A percentile compares a stretch with the other conserved stretches of the same genome.
These are phyloP conservation scores for Borovskyia barvae DNA, from an alignment of 208 protist genomes.

Conservation along the genomic window DNA sequence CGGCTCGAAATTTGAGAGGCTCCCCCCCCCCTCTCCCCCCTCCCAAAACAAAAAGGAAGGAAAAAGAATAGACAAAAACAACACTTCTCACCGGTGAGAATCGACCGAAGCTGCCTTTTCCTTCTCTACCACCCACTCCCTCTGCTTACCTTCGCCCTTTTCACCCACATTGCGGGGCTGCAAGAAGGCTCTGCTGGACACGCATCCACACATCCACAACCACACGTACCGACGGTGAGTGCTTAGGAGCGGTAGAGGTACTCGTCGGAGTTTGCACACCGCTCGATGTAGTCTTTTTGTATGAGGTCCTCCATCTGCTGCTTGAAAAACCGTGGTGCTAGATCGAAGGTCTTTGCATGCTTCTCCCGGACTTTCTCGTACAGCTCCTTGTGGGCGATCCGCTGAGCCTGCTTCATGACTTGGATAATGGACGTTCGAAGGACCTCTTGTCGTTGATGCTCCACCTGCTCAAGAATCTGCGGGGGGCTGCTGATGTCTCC, in stretches of 20 bases:
- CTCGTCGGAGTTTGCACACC: slow-evolving; percentile 17
- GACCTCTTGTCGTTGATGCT: slow-evolving; percentile 22
- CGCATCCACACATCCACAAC: background rate
- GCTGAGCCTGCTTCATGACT: slow-evolving; percentile 39
- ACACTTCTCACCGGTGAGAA: too few species aligned
- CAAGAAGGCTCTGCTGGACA: too few species aligned
- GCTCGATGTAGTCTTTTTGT: slow-evolving; percentile 44
- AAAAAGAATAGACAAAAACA: too few species aligned
- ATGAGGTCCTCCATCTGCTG: slow-evolving; percentile 50
- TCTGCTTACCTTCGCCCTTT: too few species aligned
- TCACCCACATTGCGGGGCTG: too few species aligned
- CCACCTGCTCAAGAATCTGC: too few species aligned
- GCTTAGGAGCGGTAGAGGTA: slow-evolving; percentile 23
- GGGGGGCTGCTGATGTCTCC: too few species aligned
- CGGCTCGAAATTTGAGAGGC: too few species aligned
- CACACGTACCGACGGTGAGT: background rate
- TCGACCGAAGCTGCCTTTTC: too few species aligned
- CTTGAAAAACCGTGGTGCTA: slow-evolving; percentile 46
- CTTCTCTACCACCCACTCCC: too few species aligned
- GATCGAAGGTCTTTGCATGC: slow-evolving; percentile 22
- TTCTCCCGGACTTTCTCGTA: slow-evolving; percentile 30
- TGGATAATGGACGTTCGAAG: slow-evolving; percentile 37
- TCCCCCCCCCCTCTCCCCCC: too few species aligned
- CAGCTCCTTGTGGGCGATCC: slow-evolving; percentile 37
- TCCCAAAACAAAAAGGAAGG: too few species aligned